Evolutionary conservation across 2,329 filamentous ascomycete genomes (phyloP).

Genomic region (Penicillium rolfsii): DNA sequence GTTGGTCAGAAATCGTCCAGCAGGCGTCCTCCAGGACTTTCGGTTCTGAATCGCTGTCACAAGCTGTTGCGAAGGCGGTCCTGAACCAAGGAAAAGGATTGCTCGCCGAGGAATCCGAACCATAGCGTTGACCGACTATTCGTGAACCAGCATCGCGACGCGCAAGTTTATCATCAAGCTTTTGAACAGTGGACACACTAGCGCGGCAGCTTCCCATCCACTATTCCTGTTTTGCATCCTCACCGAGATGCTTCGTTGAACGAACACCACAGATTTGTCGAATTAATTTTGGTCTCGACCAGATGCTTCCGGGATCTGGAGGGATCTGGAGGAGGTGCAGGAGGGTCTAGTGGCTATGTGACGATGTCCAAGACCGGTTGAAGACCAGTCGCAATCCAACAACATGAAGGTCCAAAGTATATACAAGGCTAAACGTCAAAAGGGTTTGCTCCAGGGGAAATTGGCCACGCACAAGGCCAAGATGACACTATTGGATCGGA

Average conservation of each 20-base stretch:
- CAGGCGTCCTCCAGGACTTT: not conserved
- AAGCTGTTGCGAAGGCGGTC: not conserved
- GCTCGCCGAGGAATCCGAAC: not conserved
- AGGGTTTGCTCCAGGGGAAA: not conserved
- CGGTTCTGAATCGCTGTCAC: not conserved
- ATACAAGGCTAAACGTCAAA: constrained; percentile 6
- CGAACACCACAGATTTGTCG: not conserved
- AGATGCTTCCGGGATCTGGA: not conserved
- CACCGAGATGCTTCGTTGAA: constrained; percentile 19
- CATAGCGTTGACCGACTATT: not conserved
- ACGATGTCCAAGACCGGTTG: not conserved
- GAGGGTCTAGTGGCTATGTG: constrained; percentile 8
- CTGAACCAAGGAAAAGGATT: not conserved
- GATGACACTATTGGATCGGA: constrained; percentile 18
- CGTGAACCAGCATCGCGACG: not conserved
- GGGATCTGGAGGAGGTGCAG: not conserved
- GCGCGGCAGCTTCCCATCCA: constrained; percentile 11
- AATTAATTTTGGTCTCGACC: not conserved
- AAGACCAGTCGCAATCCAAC: not conserved
- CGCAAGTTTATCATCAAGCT: constrained; percentile 15
- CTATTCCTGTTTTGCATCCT: constrained; percentile 3
- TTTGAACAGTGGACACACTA: constrained; percentile 12
- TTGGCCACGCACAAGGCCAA: not conserved
- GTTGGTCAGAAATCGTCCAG: not conserved
- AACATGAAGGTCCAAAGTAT: not conserved